Base-by-base conservation (phyloP, 2,329 filamentous ascomycete genomes). In the Remersonia thermophila region DNA sequence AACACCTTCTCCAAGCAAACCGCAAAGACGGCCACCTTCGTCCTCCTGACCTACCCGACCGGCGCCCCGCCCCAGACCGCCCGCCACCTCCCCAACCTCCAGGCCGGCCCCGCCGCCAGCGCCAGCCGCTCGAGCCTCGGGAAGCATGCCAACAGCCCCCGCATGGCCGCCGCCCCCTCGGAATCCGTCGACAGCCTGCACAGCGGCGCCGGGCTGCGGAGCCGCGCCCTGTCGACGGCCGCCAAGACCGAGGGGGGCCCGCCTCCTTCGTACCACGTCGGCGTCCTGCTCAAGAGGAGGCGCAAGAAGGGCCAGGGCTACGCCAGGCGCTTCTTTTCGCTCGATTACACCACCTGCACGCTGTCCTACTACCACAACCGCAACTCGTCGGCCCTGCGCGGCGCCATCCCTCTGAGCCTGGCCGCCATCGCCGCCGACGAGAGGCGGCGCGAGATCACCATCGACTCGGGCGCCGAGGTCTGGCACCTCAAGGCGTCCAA, bases 1-100 rank as follows among this genome's bases (percentile, higher is more conserved):
- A 98, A 98, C 55, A 98, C 91, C 18, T 98, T 98, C 56, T 94
- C 87, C 41, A 96, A 95, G 62, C 83, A 80, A 57, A 80, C 83
- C 29, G 91, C 87, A 36, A 98, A 98, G 63, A 94, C 82, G 20
- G 86, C 86, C 14, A 96, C 89, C 7, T 84, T 98, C 52, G 87
- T 95, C 26, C 74, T 98, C 35, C 72, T 96, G 56, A 96, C 86
- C 27, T 95, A 96, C 52, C 87, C 89, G 8, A 87, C 85, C 26
- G 81, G 79, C 47, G 72, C 77, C 5, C 75, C 83, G 25, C 84
- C 84, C 1, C 83, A 84, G 52, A 77, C 77, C 12, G 77, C 77
- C 3, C 76, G 80, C 45, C 73, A 84, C 51, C 66, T 85, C 42
- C 79, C 71, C 33, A 75, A 73, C 41, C 57, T 72, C 14, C 68